Base-by-base conservation (phyloP, 139 green algal species). In the Micractinium sp. region DNA sequence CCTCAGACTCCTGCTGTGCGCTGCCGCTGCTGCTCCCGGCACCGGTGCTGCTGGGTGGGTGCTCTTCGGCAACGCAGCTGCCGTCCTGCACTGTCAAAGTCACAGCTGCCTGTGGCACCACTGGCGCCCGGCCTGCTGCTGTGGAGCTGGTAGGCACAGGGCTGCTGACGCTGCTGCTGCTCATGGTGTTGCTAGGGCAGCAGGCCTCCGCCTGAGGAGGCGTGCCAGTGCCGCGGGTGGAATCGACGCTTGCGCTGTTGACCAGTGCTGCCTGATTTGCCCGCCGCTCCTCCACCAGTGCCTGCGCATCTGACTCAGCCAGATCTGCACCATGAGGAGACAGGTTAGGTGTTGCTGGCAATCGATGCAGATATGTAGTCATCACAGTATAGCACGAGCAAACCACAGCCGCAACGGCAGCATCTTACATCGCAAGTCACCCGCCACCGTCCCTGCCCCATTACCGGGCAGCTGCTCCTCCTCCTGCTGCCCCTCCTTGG, bases 261-360 rank as follows among this genome's bases (percentile, higher is more conserved):
- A 36, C 41, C 78, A 39, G 35, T 3, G 78, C 78, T 39, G 78
- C 78, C 78, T 67, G 23, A 0, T 67, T 22, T 41, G 83, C 67
- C 3, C 47, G 69, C 66, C 85, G 80, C n/a, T 88, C 85, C 85
- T 88, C 85, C 31, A 88, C 39, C 31, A 82, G 38, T 27, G 71
- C 85, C 41, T 36, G 31, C 19, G 63, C 41, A 56, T 88, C 85
- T 16, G 85, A 41, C 3, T 88, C 71, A 1, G 29, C 41, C 31
- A 73, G 41, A 5, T 38, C 83, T 87, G 83, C 83, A 39, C 27
- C 38, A 82, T 9, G 56, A 3, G 19, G 29, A 2, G 2, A 39
- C 79, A 71, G 79, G 25, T 1, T 41, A 31, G 71, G 3, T 38
- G 15, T 29, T 56, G 47, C 9, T 56, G 7, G 9, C 47, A 56